Conservation (phyloP, 225 moss, liverwort and hornwort species). For the Neckera pumila region DNA sequence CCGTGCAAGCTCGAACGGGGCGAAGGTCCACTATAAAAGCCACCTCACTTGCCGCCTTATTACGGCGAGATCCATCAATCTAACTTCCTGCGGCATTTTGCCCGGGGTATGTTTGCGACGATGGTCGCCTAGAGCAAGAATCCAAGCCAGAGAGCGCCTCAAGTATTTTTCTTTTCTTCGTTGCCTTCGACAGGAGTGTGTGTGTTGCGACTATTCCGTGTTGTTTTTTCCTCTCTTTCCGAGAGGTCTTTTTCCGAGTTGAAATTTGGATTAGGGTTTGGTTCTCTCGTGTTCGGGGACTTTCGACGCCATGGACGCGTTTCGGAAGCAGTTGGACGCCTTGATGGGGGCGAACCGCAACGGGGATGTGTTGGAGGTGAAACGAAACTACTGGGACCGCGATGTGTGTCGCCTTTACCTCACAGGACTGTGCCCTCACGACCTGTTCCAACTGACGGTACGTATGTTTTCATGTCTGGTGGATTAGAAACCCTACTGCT, state of each 20-base stretch:
- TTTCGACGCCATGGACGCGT: constrained; percentile 64
- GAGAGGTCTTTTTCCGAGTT: background rate
- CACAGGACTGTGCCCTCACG: constrained; percentile 96
- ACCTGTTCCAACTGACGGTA: constrained; percentile 98
- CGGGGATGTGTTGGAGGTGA: constrained; percentile 97
- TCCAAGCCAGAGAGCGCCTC: background rate
- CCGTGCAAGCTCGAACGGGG: background rate
- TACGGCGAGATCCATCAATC: background rate
- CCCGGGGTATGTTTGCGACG: background rate
- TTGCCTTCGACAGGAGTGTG: background rate
- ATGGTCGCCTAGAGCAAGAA: background rate
- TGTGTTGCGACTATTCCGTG: too few species aligned
- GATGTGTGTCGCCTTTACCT: constrained; percentile 99
- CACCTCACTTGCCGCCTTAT: background rate
- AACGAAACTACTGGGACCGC: constrained; percentile 95
- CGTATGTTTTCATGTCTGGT: background rate
- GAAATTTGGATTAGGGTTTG: background rate
- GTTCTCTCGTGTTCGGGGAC: background rate
- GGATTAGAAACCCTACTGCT: background rate
- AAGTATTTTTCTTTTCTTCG: background rate
- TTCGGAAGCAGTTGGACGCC: constrained; percentile 99
- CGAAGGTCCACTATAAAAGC: too few species aligned
- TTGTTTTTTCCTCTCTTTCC: too few species aligned
- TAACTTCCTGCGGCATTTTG: background rate
- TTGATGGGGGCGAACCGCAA: constrained; percentile 98